A percentile compares a stretch with the other conserved stretches of the same genome.
These are phyloP conservation scores for Tulasnella calospora DNA, from an alignment of 768 basidiomycete genomes.

Conservation along the genomic window DNA sequence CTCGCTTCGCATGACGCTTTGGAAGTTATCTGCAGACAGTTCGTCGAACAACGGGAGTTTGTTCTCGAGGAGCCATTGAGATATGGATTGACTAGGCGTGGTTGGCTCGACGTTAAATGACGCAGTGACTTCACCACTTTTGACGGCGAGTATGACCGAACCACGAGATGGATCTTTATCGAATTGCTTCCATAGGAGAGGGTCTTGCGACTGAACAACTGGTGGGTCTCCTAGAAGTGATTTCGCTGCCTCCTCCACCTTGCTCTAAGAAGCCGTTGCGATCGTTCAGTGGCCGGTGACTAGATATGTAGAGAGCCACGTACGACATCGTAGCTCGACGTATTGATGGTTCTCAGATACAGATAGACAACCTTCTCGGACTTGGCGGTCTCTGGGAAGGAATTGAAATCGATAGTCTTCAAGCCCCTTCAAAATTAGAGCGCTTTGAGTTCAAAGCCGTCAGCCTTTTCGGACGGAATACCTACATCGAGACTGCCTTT, in stretches of 20 bases:
- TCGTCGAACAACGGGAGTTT: constrained; percentile 70
- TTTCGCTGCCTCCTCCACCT: constrained; percentile 54
- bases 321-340: constrained; percentile 36
- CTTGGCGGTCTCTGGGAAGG: constrained; percentile 42
- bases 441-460: constrained; percentile 1
- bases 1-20: constrained; percentile 72
- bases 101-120: constrained; percentile 25
- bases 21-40: constrained; percentile 73
- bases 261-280: constrained; percentile 37
- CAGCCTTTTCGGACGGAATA: constrained; percentile 26
- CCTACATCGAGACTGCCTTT: constrained; percentile 57
- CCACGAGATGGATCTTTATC: constrained; percentile 35
- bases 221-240: constrained; percentile 48
- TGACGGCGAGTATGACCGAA: constrained; percentile 22
- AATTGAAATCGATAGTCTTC: constrained; percentile 38
- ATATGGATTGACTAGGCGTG: constrained; percentile 16
- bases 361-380: constrained; percentile 56
- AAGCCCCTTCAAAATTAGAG: constrained; percentile 37
- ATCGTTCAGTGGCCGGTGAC: neutral
- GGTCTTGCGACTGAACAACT: constrained; percentile 44
- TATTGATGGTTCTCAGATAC: constrained; percentile 45
- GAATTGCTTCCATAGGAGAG: constrained; percentile 36
- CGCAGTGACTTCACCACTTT: constrained; percentile 14
- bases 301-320: constrained; percentile 16
- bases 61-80: constrained; percentile 59